These are phyloP conservation scores for Eimeria necatrix DNA, from an alignment of 169 alveolate species.

Conservation along the genomic window DNA sequence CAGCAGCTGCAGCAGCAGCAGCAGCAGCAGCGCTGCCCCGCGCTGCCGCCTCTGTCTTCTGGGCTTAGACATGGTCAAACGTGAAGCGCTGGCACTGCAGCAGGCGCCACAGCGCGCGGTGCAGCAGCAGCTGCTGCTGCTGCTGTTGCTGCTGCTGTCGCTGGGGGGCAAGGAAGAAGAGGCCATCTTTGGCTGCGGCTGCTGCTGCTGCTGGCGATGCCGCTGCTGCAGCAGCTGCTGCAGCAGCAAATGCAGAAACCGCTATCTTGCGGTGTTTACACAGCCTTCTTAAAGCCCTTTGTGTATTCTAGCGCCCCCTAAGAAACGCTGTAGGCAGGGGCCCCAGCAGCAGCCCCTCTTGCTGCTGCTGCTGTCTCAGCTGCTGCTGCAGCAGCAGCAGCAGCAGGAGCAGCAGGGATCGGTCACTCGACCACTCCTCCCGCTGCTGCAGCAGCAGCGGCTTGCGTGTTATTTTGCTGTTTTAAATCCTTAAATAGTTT, in stretches of 20 bases:
- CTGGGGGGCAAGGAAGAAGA: background rate
- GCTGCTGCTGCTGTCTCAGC: too few species aligned
- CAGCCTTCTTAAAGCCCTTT: background rate
- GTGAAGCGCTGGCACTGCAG: background rate
- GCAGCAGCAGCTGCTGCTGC: background rate
- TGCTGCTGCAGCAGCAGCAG: too few species aligned
- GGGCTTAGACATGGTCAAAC: background rate
- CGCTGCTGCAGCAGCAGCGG: too few species aligned
- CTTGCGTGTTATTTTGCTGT: too few species aligned
- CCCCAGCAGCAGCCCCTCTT: too few species aligned
- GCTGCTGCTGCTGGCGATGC: too few species aligned
- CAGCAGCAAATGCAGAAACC: background rate
- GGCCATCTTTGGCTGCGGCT: too few species aligned
- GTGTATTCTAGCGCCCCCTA: background rate
- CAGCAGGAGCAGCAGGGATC: too few species aligned
- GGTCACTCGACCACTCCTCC: too few species aligned
- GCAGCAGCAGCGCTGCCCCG: background rate
- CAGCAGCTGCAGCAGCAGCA: constrained; percentile 41
- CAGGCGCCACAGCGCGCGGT: background rate
- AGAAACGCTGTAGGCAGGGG: too few species aligned
- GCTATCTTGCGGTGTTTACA: background rate
- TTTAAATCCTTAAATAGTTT: too few species aligned
- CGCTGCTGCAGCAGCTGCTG: background rate
- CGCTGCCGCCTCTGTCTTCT: background rate
- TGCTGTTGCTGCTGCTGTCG: background rate